These are phyloP conservation scores for Symmetrospora coprosmae DNA, from an alignment of 768 basidiomycete species.

Conservation along the genomic window DNA sequence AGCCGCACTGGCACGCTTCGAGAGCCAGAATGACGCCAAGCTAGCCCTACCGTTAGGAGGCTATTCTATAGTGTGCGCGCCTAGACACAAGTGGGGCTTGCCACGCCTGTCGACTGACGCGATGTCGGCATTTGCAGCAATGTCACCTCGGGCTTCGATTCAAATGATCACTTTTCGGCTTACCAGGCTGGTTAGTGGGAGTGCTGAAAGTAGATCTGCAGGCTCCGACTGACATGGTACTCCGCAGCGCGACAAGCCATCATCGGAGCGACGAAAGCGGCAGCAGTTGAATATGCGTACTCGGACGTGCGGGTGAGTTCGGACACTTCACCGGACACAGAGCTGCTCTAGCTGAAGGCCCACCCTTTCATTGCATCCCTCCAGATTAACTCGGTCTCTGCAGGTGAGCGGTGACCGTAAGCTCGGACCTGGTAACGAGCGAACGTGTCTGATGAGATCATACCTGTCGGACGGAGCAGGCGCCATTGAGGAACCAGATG, in stretches of 20 bases:
- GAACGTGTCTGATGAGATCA: too few relatives aligned
- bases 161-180: not conserved
- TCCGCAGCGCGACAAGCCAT: slow-evolving; percentile 1
- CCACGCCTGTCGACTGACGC: too few relatives aligned
- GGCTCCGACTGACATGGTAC: not conserved
- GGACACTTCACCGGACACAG: not conserved
- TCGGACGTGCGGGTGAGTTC: slow-evolving; percentile 9
- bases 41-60: not conserved
- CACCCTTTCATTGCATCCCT: not conserved
- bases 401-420: too few relatives aligned
- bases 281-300: slow-evolving; percentile 4
- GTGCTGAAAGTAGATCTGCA: not conserved
- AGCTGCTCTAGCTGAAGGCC: not conserved
- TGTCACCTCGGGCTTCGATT: not conserved
- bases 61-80: slow-evolving; percentile 19
- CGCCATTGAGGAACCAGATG: not conserved
- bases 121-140: too few relatives aligned
- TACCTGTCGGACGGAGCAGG: not conserved
- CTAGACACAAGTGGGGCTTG: too few relatives aligned
- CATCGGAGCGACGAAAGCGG: slow-evolving; percentile 1
- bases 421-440: too few relatives aligned
- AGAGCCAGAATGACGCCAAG: slow-evolving; percentile 5
- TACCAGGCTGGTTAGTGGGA: not conserved
- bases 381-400: slow-evolving; percentile 5
- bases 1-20: slow-evolving; percentile 7